phyloP scores from a whole-genome alignment of 176 grass and related monocot species.

The Pontederia paniculata region DNA sequence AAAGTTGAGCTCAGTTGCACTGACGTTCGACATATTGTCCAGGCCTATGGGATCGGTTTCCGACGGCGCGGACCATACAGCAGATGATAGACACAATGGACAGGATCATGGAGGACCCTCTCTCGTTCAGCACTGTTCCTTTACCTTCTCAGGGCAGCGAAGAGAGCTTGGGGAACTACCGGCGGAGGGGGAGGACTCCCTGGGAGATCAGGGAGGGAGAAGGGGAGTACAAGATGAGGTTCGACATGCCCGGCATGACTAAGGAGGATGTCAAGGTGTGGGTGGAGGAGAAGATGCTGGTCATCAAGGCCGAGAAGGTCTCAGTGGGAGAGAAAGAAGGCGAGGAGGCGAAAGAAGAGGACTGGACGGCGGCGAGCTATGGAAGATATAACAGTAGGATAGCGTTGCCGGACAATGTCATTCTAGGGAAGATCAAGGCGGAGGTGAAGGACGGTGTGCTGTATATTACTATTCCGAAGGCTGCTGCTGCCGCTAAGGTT shows the following conservation, averaged over 20 bases:
- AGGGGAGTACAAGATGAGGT: conserved; percentile 19
- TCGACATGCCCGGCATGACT: conserved; percentile 13
- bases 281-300: conserved; percentile 25
- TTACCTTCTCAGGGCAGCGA: background rate
- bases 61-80: conserved; percentile 37
- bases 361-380: conserved; percentile 32
- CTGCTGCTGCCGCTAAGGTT: conserved; percentile 20
- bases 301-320: too few relatives aligned
- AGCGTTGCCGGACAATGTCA: conserved; percentile 44
- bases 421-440: conserved; percentile 35
- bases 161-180: background rate
- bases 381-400: conserved; percentile 41
- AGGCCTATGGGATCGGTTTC: conserved; percentile 54
- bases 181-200: conserved; percentile 31
- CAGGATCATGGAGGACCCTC: conserved; percentile 27
- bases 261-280: too few relatives aligned
- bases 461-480: conserved; percentile 33
- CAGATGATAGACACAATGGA: conserved; percentile 60
- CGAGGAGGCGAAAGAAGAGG: conserved; percentile 7
- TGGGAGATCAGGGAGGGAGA: conserved; percentile 13
- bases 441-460: conserved; percentile 46
- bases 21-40: background rate
- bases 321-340: background rate
- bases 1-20: background rate
- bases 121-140: conserved; percentile 12